Evolutionary conservation across 2,329 filamentous ascomycete species (phyloP), one percentile per base, ranked within the genome.

Genomic region (Diaporthe eres): DNA sequence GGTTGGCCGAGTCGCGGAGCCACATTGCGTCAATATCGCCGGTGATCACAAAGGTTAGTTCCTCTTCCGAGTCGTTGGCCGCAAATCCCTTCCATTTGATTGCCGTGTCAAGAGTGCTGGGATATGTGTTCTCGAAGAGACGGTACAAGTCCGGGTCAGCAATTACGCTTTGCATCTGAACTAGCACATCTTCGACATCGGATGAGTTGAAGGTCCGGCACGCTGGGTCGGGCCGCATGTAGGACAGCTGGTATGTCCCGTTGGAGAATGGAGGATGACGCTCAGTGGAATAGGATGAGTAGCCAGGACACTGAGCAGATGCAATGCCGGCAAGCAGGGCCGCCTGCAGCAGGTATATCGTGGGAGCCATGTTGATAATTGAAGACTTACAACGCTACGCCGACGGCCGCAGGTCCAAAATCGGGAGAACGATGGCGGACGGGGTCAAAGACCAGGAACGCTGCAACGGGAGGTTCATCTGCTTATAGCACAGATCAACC

Each of bases 161-260:
- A 81, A 98, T 92, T 70, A 90, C 88, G 34, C 86, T 85, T 53
- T 91, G 92, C 87, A 98, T 90, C 77, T 93, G 88, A 34, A 89
- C 84, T 76, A 98, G 94, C 58, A 94, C 90, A 73, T 92, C 86
- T 82, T 98, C 96, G 5, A 98, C 94, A 12, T 92, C 88, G 3
- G 92, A 89, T 3, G 94, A 94, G 77, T 91, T 90, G 86, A 97
- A 97, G 0, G 94, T 97, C 71, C 96, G 93, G 82, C 96, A 98
- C 80, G 90, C 89, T 71, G 89, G 86, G 1, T 89, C 89, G 0
- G 96, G 96, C 39, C 96, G 91, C 86, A 97, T 95, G 83, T 90
- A 97, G 1, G 95, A 93, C 12, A 98, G 91, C 74, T 90, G 87
- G 81, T 96, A 90, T 10, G 91, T 91, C 15, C 96, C 96, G n/a